Percentiles rank a stretch among this genome's conserved stretches.
Evolutionary conservation across 192 early-diverging fungal species (phyloP).

Genomic region (Entomortierella chlamydospora): DNA sequence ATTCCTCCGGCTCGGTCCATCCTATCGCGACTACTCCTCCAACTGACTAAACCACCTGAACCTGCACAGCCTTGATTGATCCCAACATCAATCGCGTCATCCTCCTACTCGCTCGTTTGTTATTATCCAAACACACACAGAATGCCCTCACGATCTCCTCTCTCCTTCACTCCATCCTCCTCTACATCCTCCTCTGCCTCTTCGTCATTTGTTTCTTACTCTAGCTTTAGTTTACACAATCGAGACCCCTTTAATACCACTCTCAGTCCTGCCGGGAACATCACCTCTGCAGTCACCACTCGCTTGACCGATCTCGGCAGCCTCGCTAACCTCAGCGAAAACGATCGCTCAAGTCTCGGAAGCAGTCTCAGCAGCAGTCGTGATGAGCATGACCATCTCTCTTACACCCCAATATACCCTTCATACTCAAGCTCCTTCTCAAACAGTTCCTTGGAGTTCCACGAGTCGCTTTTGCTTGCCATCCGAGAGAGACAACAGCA

Average conservation of each 20-base stretch:
- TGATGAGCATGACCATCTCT: constrained; percentile 31
- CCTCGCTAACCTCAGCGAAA: background rate
- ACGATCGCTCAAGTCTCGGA: constrained; percentile 2
- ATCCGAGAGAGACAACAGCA: constrained; percentile 38
- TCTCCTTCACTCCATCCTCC: constrained; percentile 27
- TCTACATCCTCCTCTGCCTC: constrained; percentile 27
- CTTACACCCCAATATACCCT: constrained; percentile 43
- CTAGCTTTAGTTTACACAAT: constrained; percentile 1
- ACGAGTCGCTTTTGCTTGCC: constrained; percentile 29
- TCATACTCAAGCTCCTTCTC: constrained; percentile 53
- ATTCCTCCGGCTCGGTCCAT: no score
- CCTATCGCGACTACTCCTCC: no score
- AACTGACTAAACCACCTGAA: no score
- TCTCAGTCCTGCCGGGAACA: background rate
- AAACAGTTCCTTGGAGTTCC: constrained; percentile 42
- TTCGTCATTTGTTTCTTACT: constrained; percentile 26
- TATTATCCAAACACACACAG: no score
- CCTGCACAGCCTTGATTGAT: no score
- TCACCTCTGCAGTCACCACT: background rate
- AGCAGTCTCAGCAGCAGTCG: constrained; percentile 48
- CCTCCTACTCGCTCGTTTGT: no score
- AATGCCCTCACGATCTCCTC: constrained; percentile 25
- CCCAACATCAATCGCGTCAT: no score
- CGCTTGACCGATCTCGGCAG: background rate
- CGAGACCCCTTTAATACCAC: constrained; percentile 9